Evolutionary conservation across 148 eudicot species (phyloP).

Genomic region (Vaccinium myrtillus): DNA sequence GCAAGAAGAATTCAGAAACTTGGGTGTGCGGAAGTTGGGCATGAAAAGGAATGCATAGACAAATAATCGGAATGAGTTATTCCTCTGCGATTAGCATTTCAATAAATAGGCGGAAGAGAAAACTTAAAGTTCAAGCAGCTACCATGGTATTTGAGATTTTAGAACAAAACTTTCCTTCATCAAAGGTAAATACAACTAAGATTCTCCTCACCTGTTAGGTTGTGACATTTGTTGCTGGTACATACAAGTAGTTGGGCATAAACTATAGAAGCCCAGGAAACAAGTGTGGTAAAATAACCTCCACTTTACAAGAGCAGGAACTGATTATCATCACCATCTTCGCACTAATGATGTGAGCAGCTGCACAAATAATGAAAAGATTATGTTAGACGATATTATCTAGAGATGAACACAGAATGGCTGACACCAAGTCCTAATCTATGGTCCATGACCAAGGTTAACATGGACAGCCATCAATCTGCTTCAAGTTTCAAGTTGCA

Average conservation of each 20-base stretch:
- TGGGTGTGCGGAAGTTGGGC: background rate
- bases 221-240: background rate
- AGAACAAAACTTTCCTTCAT: background rate
- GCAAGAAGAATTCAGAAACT: background rate
- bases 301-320: background rate
- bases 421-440: background rate
- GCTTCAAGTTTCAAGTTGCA: background rate
- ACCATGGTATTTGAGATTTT: background rate
- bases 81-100: background rate
- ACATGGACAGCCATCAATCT: background rate
- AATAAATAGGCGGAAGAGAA: background rate
- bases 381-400: background rate
- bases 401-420: background rate
- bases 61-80: background rate
- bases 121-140: background rate
- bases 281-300: background rate
- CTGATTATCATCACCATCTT: constrained; percentile 41
- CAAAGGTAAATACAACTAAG: background rate
- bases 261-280: background rate
- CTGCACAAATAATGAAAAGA: constrained; percentile 36
- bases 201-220: background rate
- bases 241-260: background rate
- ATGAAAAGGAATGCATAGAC: background rate
- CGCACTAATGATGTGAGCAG: constrained; percentile 73
- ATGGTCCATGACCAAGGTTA: background rate